Conservation (phyloP, 768 basidiomycete genomes). For the Aureoboletus auriporus region DNA sequence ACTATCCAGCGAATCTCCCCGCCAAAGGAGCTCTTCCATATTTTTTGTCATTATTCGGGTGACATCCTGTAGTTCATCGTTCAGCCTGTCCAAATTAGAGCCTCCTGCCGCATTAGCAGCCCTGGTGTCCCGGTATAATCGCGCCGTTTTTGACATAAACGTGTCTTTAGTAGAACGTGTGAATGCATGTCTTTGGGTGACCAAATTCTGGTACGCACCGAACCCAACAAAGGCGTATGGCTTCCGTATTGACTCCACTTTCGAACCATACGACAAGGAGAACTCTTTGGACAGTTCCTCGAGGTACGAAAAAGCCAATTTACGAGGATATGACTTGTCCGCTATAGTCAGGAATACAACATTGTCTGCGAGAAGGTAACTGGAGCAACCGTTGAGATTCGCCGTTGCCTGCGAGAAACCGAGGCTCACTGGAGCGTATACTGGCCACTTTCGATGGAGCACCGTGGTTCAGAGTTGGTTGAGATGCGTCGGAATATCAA, state of each 20-base stretch:
- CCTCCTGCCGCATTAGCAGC: constrained; percentile 66
- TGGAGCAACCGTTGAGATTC: constrained; percentile 30
- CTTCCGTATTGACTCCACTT: constrained; percentile 87
- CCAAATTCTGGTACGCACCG: constrained; percentile 50
- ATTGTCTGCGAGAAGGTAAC: constrained; percentile 92
- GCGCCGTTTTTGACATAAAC: constrained; percentile 97
- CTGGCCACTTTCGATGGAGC: constrained; percentile 93
- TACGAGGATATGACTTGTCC: constrained; percentile 95
- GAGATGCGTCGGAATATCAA: constrained; percentile 93
- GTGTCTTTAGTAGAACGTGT: constrained; percentile 60
- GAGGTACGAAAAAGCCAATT: constrained; percentile 95
- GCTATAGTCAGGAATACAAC: constrained; percentile 94
- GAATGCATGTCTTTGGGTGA: constrained; percentile 1
- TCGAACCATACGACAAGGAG: constrained; percentile 84
- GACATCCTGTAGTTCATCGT: constrained; percentile 96
- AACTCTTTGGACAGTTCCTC: constrained; percentile 98
- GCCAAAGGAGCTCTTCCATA: constrained; percentile 98
- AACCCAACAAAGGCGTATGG: constrained; percentile 99
- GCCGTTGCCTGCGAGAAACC: neutral
- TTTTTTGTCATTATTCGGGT: constrained; percentile 99
- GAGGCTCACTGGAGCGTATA: constrained; percentile 88
- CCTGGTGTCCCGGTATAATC: constrained; percentile 91
- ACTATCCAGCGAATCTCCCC: constrained; percentile 97
- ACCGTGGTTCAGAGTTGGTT: constrained; percentile 90
- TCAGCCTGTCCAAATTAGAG: constrained; percentile 78